Conservation (phyloP, 495 filamentous ascomycete genomes). For the Hyphodiscus hymeniophilus region DNA sequence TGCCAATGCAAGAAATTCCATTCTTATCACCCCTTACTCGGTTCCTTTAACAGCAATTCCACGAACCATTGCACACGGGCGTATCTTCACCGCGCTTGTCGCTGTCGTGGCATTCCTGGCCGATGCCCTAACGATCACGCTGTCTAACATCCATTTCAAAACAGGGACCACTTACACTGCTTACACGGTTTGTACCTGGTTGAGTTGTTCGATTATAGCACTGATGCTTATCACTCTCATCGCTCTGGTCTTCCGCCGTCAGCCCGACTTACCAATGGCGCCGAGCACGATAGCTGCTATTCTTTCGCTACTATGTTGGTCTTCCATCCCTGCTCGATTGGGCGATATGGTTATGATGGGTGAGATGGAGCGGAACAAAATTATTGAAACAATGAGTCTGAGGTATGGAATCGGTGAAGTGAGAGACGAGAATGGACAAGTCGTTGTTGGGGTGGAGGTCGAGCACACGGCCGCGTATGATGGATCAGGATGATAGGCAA, state of each 20-base stretch:
- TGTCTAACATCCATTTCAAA: conserved; percentile 10
- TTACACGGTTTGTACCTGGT: background rate
- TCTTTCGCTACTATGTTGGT: too few relatives aligned
- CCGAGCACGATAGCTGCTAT: too few relatives aligned
- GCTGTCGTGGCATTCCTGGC: conserved; percentile 4
- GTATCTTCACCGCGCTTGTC: conserved; percentile 4
- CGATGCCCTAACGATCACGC: conserved; percentile 8
- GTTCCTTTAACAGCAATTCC: conserved; percentile 7
- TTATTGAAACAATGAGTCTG: too few relatives aligned
- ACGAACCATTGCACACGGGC: conserved; percentile 1
- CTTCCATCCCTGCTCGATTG: too few relatives aligned
- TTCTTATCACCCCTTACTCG: conserved; percentile 3
- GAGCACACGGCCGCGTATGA: too few relatives aligned
- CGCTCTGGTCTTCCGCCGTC: conserved; percentile 1
- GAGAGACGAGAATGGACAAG: too few relatives aligned
- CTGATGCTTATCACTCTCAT: conserved; percentile 6
- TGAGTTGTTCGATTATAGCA: background rate
- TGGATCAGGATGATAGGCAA: too few relatives aligned
- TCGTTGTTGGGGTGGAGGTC: too few relatives aligned
- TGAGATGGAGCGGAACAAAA: too few relatives aligned
- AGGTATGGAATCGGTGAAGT: too few relatives aligned
- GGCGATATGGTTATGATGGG: too few relatives aligned
- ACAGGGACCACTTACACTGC: conserved; percentile 8
- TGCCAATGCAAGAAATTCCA: background rate
- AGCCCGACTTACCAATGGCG: too few relatives aligned